A percentile compares a stretch with the other conserved stretches of the same genome.
Evolutionary conservation across 148 eudicot species (phyloP).

Genomic region (Fagopyrum homotropicum): DNA sequence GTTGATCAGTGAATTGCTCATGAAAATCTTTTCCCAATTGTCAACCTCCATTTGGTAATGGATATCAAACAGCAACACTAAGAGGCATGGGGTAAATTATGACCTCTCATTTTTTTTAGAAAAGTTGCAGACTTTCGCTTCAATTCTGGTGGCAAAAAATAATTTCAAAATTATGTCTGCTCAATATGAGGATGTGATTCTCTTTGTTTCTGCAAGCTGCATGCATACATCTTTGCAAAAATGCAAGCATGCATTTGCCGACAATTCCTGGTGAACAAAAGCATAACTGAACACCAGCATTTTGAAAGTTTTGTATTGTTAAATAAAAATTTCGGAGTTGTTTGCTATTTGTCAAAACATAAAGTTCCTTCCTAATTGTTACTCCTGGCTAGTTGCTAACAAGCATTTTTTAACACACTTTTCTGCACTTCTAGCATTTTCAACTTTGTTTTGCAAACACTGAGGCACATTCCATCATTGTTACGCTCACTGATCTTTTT

Average conservation of each 20-base stretch:
- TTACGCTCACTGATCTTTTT: constrained; percentile 2
- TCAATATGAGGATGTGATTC: not conserved
- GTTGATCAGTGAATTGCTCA: not conserved
- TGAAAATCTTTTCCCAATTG: not conserved
- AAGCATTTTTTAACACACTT: not conserved
- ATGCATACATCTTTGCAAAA: not conserved
- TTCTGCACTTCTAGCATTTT: not conserved
- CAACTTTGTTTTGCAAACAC: not conserved
- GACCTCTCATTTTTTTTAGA: not conserved
- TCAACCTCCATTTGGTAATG: not conserved
- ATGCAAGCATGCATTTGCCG: not conserved
- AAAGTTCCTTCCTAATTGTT: not conserved
- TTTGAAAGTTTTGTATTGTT: not conserved
- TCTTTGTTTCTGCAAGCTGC: not conserved
- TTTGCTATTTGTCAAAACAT: not conserved
- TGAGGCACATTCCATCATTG: not conserved
- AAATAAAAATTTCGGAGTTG: not conserved
- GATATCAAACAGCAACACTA: constrained; percentile 1
- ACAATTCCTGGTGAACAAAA: not conserved
- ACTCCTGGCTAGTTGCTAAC: not conserved
- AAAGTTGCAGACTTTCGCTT: not conserved
- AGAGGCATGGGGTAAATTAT: not conserved
- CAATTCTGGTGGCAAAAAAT: not conserved
- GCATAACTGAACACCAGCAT: not conserved
- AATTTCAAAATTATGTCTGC: not conserved